Base-by-base conservation (phyloP, 2,329 filamentous ascomycete species). In the Colletotrichum eremochloae region DNA sequence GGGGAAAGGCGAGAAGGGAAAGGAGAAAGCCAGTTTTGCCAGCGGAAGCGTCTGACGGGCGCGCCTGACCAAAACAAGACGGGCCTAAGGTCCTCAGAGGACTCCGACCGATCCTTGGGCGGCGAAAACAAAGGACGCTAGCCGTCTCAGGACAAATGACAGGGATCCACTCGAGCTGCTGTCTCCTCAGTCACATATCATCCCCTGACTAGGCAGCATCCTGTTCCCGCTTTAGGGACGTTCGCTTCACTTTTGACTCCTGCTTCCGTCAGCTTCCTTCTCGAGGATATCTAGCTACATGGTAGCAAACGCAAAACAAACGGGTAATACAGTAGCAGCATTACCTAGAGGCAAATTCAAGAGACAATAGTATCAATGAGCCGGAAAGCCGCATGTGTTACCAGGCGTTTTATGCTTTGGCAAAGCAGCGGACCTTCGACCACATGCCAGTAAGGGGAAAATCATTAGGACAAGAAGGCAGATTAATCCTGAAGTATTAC, bases 61-160 rank as follows among this genome's bases (percentile, higher is more conserved):
- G 66, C 67, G 70, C 70, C 70, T 72, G 70, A 72, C 66, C 67
- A 72, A 60, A 70, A 70, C 70, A 69, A 69, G 60, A 69, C 60
- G 60, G 55, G 66, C 44, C 60, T n/a, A 46, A 62, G 60, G 60
- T 46, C 24, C 24, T 24, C 24, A 24, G 9, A 50, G n/a, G 42
- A 38, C 44, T 50, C n/a, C 40, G 7, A 14, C n/a, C 40, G 7
- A 14, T 61, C 31, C 58, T 31, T 48, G 50, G 50, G 56, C 48
- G 50, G 33, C 60, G 63, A 68, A 61, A 68, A 61, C 50, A 36
- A 48, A 6, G 5, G 4, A 7, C 31, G 11, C 55, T 65, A 72
- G 44, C 67, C 33, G 9, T n/a, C 50, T 38, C 24, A 14, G 53
- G 67, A 24, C 5, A 14, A 1, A 18, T 29, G 24, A 53, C n/a